Percentiles rank a stretch among this genome's conserved stretches.
Evolutionary conservation across 768 basidiomycete species (phyloP).

Genomic region (Mycena crocata): DNA sequence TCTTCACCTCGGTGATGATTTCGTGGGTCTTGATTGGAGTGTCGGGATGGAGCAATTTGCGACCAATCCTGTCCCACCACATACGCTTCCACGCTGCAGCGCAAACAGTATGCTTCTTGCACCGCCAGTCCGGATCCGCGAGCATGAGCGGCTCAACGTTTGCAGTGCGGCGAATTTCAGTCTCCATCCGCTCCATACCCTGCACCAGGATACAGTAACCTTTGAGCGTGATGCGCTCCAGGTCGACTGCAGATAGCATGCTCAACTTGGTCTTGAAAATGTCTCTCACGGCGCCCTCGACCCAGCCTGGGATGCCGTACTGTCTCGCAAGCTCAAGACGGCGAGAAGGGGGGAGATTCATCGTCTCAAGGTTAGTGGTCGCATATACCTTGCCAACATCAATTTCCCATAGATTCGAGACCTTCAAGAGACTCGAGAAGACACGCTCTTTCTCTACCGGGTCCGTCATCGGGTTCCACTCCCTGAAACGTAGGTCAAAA

Average conservation of each 20-base stretch:
- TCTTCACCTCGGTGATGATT: not conserved
- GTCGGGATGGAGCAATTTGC: slow-evolving; percentile 5
- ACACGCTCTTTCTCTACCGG: too few relatives aligned
- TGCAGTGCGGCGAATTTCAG: slow-evolving; percentile 5
- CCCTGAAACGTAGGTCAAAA: too few relatives aligned
- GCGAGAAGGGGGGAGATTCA: not conserved
- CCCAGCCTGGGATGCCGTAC: not conserved
- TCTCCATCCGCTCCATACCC: not conserved
- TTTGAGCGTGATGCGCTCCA: not conserved
- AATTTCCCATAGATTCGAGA: too few relatives aligned
- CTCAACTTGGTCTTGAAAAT: not conserved
- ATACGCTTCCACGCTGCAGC: not conserved
- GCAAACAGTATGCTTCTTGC: not conserved
- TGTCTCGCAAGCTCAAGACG: not conserved
- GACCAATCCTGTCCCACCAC: slow-evolving; percentile 13
- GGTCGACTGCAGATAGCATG: not conserved
- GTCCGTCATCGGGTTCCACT: too few relatives aligned
- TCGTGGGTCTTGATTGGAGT: not conserved
- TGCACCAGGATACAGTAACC: not conserved
- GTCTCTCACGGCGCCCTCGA: not conserved
- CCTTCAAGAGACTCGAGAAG: too few relatives aligned
- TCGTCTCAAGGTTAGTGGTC: not conserved
- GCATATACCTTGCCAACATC: not conserved
- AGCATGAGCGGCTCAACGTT: not conserved
- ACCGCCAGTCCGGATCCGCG: not conserved